phyloP scores from a whole-genome alignment of 805 yeast genomes.

The Starmerella gropengiesseri region DNA sequence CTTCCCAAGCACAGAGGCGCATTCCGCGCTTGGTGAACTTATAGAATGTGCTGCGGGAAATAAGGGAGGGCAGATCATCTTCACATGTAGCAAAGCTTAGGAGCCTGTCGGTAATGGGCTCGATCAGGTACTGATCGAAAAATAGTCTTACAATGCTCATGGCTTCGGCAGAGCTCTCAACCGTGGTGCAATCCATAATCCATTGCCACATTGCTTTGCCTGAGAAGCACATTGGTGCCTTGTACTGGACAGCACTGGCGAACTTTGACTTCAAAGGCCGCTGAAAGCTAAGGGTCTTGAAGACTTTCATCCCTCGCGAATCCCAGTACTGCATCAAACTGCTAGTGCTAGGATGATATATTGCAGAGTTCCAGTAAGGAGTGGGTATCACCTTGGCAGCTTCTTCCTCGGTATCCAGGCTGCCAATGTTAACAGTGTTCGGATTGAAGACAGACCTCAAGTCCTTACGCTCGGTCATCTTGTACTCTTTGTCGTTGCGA shows the following conservation, averaged over 20 bases:
- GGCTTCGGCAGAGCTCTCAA: slow-evolving; percentile 33
- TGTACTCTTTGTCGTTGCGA: neutral
- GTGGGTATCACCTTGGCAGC: slow-evolving; percentile 7
- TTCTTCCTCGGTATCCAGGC: neutral
- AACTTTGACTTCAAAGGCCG: slow-evolving; percentile 5
- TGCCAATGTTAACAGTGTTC: neutral
- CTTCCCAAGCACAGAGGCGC: slow-evolving; percentile 14
- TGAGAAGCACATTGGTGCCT: slow-evolving; percentile 41
- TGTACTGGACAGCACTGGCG: slow-evolving; percentile 21
- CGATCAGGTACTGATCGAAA: slow-evolving; percentile 29
- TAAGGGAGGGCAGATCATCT: neutral
- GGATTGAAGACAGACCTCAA: slow-evolving; percentile 2
- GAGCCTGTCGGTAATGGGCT: slow-evolving; percentile 13
- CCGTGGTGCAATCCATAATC: slow-evolving; percentile 82
- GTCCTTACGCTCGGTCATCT: neutral
- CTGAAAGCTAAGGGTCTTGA: slow-evolving; percentile 34
- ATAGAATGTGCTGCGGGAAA: slow-evolving; percentile 14
- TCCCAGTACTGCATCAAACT: slow-evolving; percentile 70
- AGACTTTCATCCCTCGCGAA: slow-evolving; percentile 56
- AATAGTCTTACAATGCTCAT: slow-evolving; percentile 17
- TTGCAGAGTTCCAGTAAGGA: slow-evolving; percentile 65
- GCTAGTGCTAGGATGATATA: slow-evolving; percentile 83
- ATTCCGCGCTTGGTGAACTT: slow-evolving; percentile 18
- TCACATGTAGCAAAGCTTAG: slow-evolving; percentile 8
- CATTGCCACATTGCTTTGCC: slow-evolving; percentile 79